Percentiles rank a stretch among this genome's conserved stretches.
Evolutionary conservation across 176 grass and related monocot species (phyloP).

Genomic region (Triticum urartu): DNA sequence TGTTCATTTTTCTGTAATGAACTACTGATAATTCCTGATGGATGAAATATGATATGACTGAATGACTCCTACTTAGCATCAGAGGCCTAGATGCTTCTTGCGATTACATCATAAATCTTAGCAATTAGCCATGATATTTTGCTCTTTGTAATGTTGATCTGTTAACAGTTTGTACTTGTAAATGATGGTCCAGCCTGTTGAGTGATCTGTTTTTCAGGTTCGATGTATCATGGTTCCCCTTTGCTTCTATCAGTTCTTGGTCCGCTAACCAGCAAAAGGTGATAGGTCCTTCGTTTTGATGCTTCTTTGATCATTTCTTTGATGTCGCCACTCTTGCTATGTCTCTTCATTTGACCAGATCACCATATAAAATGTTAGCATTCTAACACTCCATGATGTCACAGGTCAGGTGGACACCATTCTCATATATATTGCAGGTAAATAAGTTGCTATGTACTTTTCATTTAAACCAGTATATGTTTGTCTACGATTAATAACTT

Average conservation of each 20-base stretch:
- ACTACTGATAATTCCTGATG: neutral
- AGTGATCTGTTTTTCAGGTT: conserved; percentile 62
- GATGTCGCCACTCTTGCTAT: neutral
- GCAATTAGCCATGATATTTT: neutral
- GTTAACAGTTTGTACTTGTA: neutral
- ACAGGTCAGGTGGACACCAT: conserved; percentile 55
- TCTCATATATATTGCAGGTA: conserved; percentile 82
- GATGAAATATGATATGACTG: neutral
- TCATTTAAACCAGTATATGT: neutral
- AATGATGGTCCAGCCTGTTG: neutral
- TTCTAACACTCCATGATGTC: conserved; percentile 33
- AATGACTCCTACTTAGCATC: neutral
- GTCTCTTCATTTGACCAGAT: neutral
- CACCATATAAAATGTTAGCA: neutral
- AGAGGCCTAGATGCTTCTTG: neutral
- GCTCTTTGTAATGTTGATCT: neutral
- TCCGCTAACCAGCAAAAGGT: conserved; percentile 74
- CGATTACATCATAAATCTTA: neutral
- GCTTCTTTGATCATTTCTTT: neutral
- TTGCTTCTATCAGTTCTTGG: conserved; percentile 81
- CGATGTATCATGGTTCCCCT: conserved; percentile 95
- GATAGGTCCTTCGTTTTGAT: neutral
- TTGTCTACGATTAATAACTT: neutral
- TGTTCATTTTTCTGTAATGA: neutral
- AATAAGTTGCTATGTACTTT: conserved; percentile 9